Percentiles rank a stretch among this genome's conserved stretches.
Conservation (phyloP, 108 stramenopile species). For the Fragilariopsis cylindrus region DNA sequence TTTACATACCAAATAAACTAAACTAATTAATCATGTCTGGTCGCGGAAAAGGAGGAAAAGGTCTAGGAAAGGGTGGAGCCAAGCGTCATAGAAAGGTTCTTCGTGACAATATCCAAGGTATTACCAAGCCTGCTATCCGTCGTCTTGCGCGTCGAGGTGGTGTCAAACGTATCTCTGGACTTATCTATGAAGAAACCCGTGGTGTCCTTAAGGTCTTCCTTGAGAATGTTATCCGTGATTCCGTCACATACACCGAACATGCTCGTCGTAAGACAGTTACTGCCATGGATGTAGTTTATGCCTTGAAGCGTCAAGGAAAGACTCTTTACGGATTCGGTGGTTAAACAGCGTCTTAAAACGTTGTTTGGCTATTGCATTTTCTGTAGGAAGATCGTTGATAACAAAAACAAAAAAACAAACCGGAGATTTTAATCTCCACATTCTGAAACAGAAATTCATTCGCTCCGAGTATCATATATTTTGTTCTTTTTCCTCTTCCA, state of each 20-base stretch:
- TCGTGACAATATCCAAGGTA: slow-evolving; percentile 99
- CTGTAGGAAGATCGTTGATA: too few relatives aligned
- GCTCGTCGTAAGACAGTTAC: slow-evolving; percentile 92
- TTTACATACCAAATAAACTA: slow-evolving; percentile 21
- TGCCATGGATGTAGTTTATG: slow-evolving; percentile 96
- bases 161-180: slow-evolving; percentile 99
- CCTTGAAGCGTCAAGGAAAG: slow-evolving; percentile 97
- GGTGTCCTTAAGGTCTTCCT: slow-evolving; percentile 91
- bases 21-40: slow-evolving; percentile 62
- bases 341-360: slow-evolving; percentile 39
- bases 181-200: slow-evolving; percentile 97
- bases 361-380: not conserved
- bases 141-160: slow-evolving; percentile 99
- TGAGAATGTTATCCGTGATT: slow-evolving; percentile 88
- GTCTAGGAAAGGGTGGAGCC: slow-evolving; percentile 92
- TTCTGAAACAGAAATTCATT: not conserved
- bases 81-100: slow-evolving; percentile 99
- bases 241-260: slow-evolving; percentile 92
- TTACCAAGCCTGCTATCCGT: slow-evolving; percentile 99
- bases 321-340: slow-evolving; percentile 98
- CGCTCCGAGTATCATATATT: too few relatives aligned
- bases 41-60: slow-evolving; percentile 91
- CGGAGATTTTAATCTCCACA: slow-evolving; percentile 32
- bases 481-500: too few relatives aligned
- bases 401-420: slow-evolving; percentile 18